A percentile compares a stretch with the other conserved stretches of the same genome.
Conservation (phyloP, 176 grass and related monocot genomes). For the Coix lacrymajobi region DNA sequence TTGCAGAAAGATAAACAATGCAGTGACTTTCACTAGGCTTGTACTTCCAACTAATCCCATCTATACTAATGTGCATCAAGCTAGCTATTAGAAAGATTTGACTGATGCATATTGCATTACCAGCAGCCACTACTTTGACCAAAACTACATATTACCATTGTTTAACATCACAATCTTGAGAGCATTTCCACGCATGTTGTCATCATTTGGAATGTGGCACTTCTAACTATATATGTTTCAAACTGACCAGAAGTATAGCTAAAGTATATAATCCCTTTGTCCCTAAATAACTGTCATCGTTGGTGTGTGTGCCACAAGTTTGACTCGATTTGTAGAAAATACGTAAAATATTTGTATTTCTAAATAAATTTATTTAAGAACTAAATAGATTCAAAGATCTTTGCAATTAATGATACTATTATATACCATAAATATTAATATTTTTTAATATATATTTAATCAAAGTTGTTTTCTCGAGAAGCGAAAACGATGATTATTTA, state of each 20-base stretch:
- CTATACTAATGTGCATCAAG: neutral
- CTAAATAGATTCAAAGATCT: too few species aligned
- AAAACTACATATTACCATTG: neutral
- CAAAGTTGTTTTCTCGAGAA: too few species aligned
- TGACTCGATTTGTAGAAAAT: too few species aligned
- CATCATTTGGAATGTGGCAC: constrained; percentile 1
- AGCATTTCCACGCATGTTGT: neutral
- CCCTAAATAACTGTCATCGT: too few species aligned
- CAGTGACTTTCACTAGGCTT: neutral
- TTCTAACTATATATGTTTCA: neutral
- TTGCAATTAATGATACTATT: too few species aligned
- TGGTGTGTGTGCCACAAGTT: too few species aligned
- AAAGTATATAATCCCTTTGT: too few species aligned
- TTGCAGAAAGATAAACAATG: neutral
- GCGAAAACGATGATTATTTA: too few species aligned
- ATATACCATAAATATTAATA: too few species aligned
- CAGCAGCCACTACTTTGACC: constrained; percentile 13
- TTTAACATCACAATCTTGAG: neutral
- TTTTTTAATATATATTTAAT: too few species aligned
- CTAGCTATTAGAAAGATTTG: constrained; percentile 4
- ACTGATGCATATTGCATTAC: constrained; percentile 25
- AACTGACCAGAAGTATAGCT: neutral
- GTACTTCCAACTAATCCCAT: neutral
- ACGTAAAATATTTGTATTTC: too few species aligned
- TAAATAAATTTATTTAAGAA: too few species aligned